Conservation (phyloP, 768 basidiomycete species). For the Pisolithus tinctorius region DNA sequence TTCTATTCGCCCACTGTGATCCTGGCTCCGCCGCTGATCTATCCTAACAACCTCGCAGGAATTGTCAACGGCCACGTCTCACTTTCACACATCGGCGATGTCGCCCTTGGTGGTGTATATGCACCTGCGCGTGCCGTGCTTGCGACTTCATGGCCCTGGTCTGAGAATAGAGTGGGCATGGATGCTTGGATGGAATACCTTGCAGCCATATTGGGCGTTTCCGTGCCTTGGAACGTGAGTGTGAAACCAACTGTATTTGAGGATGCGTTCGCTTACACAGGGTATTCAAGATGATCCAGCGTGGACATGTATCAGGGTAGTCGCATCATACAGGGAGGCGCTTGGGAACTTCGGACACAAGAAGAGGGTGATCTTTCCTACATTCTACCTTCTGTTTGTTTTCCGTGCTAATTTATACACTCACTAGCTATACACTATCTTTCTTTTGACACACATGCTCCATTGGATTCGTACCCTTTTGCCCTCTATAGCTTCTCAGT, state of each 20-base stretch:
- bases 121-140: conserved; percentile 25
- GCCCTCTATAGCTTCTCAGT: neutral
- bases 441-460: conserved; percentile 45
- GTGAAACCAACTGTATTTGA: neutral
- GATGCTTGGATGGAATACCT: conserved; percentile 61
- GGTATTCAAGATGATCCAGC: conserved; percentile 26
- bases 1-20: conserved; percentile 27
- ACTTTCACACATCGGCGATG: conserved; percentile 14
- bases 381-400: too few relatives aligned
- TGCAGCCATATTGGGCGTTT: conserved; percentile 35
- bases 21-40: conserved; percentile 58
- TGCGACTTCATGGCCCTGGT: conserved; percentile 54
- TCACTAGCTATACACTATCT: conserved; percentile 38
- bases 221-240: conserved; percentile 15
- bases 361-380: too few relatives aligned
- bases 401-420: too few relatives aligned
- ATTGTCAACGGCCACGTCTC: conserved; percentile 43
- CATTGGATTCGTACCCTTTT: conserved; percentile 37
- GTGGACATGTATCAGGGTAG: conserved; percentile 39
- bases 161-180: conserved; percentile 45
- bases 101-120: conserved; percentile 5
- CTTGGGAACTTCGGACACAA: conserved; percentile 53
- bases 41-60: conserved; percentile 52
- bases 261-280: neutral
- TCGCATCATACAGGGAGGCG: conserved; percentile 44